Base-by-base conservation (phyloP, 192 early-diverging fungal genomes). In the Diversispora eburnea region DNA sequence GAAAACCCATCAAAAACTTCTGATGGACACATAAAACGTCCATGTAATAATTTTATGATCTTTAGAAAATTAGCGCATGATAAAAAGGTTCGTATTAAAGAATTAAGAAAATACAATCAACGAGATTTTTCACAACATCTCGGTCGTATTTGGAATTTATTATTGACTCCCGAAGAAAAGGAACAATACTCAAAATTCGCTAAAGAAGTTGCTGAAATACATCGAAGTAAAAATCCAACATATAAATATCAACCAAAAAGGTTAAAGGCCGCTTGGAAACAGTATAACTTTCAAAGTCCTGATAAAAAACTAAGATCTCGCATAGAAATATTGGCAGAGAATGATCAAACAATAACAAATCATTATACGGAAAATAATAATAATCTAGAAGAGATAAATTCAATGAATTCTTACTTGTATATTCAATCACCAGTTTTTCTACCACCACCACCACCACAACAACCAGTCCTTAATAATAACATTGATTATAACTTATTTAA, bases 21-120 rank as follows among this genome's bases (percentile, higher is more conserved):
- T 5, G 20, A 66, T 33, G 64, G 20, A 6, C 17, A 22, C 13
- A 5, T 48, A 15, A 66, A 66, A 19, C 17, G 64, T 13, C 64
- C 64, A 4, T 49, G 33, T n/a, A 66, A 66, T 49, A 25, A 25
- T 12, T 66, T 66, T 12, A 66, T 66, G 2, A 49, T 66, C 12
- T 66, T 66, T 5, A 43, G 64, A 25, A 66, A 66, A 5, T 20
- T 66, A 8, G 45, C 64, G 4, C 64, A 66, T 49, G 64, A 66
- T 12, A n/a, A 66, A 49, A 66, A 66, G 12, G 20, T 10, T 1
- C 3, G 22, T 10, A 66, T 8, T 1, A n/a, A 2, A 22, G n/a
- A 19, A 46, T 25, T 66, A 25, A 19, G 4, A 17, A 7, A 12
- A 4, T 49, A 49, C 47, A 66, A 66, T 48, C 45, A 66, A 66